These are phyloP conservation scores for Phytophthora litchii DNA, from an alignment of 352 stramenopile species.

Conservation along the genomic window DNA sequence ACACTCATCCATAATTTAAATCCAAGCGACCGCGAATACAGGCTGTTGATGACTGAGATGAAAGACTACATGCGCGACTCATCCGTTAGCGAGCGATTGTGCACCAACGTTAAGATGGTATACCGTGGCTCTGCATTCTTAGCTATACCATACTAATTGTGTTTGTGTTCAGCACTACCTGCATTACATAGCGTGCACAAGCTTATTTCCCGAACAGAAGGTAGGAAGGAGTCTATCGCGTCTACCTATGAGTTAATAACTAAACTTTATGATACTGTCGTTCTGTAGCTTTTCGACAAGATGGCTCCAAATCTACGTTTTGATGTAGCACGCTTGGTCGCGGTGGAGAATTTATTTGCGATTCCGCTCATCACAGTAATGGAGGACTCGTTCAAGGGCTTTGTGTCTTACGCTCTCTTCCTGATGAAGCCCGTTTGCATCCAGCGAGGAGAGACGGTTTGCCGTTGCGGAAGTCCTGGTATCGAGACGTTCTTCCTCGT, in stretches of 20 bases:
- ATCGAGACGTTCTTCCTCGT: slow-evolving; percentile 88
- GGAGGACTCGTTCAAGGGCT: slow-evolving; percentile 89
- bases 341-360: slow-evolving; percentile 73
- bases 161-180: slow-evolving; percentile 65
- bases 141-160: slow-evolving; percentile 5
- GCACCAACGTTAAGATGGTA: slow-evolving; percentile 74
- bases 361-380: slow-evolving; percentile 88
- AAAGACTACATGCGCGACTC: slow-evolving; percentile 86
- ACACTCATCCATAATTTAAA: slow-evolving; percentile 82
- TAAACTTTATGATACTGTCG: not conserved
- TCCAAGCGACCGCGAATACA: slow-evolving; percentile 79
- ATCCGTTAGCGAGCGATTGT: slow-evolving; percentile 54
- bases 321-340: slow-evolving; percentile 79
- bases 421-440: slow-evolving; percentile 81
- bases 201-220: slow-evolving; percentile 84
- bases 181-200: slow-evolving; percentile 69
- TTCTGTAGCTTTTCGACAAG: slow-evolving; percentile 75
- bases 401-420: slow-evolving; percentile 88
- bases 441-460: slow-evolving; percentile 72
- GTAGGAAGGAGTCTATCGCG: slow-evolving; percentile 24
- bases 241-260: not conserved
- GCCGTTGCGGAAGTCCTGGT: slow-evolving; percentile 67
- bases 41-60: slow-evolving; percentile 80
- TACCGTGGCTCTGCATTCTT: not conserved
- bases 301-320: slow-evolving; percentile 83